phyloP scores from a whole-genome alignment of 1,139 yeast species.

The Yamadazyma epiphylla region DNA sequence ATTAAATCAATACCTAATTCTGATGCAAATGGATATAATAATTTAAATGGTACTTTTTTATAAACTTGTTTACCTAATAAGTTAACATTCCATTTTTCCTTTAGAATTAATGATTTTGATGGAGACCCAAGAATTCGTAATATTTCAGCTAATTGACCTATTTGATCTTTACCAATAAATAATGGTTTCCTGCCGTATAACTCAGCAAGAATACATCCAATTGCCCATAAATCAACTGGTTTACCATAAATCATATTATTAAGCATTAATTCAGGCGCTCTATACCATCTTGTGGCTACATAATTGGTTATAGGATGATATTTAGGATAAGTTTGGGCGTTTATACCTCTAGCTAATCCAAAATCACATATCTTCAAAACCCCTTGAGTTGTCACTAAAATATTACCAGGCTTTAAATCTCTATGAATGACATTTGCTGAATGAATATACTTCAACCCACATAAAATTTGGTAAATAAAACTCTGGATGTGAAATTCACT shows the following conservation, averaged over 20 bases:
- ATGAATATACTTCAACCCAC: constrained; percentile 80
- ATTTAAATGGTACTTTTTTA: constrained; percentile 40
- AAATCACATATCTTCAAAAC: constrained; percentile 78
- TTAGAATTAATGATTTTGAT: constrained; percentile 29
- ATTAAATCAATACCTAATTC: constrained; percentile 45
- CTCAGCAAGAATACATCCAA: constrained; percentile 77
- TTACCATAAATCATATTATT: constrained; percentile 52
- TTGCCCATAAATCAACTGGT: constrained; percentile 76
- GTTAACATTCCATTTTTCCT: constrained; percentile 25
- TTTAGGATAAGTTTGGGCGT: constrained; percentile 29
- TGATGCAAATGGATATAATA: constrained; percentile 59
- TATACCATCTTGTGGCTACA: constrained; percentile 93
- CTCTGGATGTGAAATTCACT: constrained; percentile 81
- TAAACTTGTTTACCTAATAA: constrained; percentile 17
- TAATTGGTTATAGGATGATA: constrained; percentile 64
- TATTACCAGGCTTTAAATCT: constrained; percentile 83
- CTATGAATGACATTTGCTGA: constrained; percentile 83
- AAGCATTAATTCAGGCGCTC: constrained; percentile 87
- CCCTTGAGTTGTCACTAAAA: constrained; percentile 71
- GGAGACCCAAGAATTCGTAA: constrained; percentile 64
- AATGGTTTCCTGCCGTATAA: constrained; percentile 68
- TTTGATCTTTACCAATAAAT: constrained; percentile 66
- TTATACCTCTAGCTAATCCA: constrained; percentile 80
- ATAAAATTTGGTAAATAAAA: constrained; percentile 71
- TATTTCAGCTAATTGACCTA: constrained; percentile 64